Base-by-base conservation (phyloP, 768 basidiomycete genomes). In the Suillus cothurnatus region DNA sequence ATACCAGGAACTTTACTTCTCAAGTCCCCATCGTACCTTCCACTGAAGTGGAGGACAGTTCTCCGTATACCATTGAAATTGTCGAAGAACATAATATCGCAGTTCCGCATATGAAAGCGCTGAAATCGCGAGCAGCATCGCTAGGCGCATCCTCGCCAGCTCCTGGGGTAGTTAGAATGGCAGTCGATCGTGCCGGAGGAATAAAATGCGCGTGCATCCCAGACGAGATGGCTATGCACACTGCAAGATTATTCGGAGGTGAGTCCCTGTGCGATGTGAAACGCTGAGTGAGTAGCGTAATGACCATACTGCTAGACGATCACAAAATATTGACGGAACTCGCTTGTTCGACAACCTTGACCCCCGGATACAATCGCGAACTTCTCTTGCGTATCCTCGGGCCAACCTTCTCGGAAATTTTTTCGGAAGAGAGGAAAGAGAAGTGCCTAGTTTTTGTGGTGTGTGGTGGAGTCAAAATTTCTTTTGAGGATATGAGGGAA, bases 321-420 rank as follows among this genome's bases (percentile, higher is more conserved):
- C 91, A 93, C 71, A 91, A 91, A 74, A 78, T 88, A 63, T 79
- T 93, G 31, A 85, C 90, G 12, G 91, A 94, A 69, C 80, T 93
- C 28, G 88, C 92, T 2, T 92, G 91, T 67, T 81, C 90, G 6
- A 86, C 89, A 9, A 86, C 91, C 4, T 80, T 94, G 9, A 81
- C 84, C 2, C 84, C 90, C 2, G 91, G 86, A 2, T 93, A 92
- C 71, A 83, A 82, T 38, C 80, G 76, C 2, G 74, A 77, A 6
- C 75, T 93, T 32, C 86, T 93, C 71, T 75, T 84, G 64, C 81
- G 74, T 52, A 62, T 76, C 59, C 39, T 73, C 58, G 72, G 74
- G 57, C 69, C 74, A 28, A 49, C 36, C 39, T 59, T 59, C 28
- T 71, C 68, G 23, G 56, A 66, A n/a, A 66, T 75, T 49, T 72